These are phyloP conservation scores for Xylaria nigripes DNA, from an alignment of 495 filamentous ascomycete species.

Conservation along the genomic window DNA sequence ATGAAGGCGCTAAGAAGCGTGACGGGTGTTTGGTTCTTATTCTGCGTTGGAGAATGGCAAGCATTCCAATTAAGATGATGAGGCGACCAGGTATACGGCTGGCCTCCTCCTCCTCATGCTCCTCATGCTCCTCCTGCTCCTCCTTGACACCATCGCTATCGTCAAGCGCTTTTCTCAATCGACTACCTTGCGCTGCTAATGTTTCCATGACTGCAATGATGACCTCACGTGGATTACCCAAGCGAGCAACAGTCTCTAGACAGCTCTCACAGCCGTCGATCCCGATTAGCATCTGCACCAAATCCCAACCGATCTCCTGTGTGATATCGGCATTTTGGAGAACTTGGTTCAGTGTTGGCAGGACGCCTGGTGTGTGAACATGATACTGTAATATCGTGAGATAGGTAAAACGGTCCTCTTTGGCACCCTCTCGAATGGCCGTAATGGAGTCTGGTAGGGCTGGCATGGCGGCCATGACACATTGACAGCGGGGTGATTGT, in stretches of 20 bases:
- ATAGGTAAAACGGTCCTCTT: slow-evolving; percentile 72
- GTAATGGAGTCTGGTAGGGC: slow-evolving; percentile 23
- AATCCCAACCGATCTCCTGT: slow-evolving; percentile 90
- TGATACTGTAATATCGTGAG: slow-evolving; percentile 82
- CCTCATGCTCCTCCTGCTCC: slow-evolving; percentile 23
- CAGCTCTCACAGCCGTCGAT: slow-evolving; percentile 66
- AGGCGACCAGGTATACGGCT: slow-evolving; percentile 47
- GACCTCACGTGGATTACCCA: slow-evolving; percentile 91
- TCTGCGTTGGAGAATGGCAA: slow-evolving; percentile 75
- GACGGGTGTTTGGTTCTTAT: slow-evolving; percentile 88
- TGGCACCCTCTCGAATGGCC: slow-evolving; percentile 23
- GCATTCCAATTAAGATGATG: slow-evolving; percentile 67
- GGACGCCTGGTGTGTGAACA: slow-evolving; percentile 57
- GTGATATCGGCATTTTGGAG: slow-evolving; percentile 79
- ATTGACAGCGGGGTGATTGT: neutral
- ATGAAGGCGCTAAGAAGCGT: slow-evolving; percentile 82
- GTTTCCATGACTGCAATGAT: slow-evolving; percentile 79
- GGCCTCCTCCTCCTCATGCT: slow-evolving; percentile 15
- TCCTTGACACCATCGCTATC: slow-evolving; percentile 34
- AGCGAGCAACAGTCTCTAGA: slow-evolving; percentile 62
- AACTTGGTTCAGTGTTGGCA: slow-evolving; percentile 68
- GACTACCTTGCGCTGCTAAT: slow-evolving; percentile 47
- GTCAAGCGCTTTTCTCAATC: slow-evolving; percentile 28
- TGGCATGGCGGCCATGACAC: slow-evolving; percentile 12
- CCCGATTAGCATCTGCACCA: slow-evolving; percentile 77